Base-by-base conservation (phyloP, 805 yeast genomes). In the Myxozyma udenii region DNA sequence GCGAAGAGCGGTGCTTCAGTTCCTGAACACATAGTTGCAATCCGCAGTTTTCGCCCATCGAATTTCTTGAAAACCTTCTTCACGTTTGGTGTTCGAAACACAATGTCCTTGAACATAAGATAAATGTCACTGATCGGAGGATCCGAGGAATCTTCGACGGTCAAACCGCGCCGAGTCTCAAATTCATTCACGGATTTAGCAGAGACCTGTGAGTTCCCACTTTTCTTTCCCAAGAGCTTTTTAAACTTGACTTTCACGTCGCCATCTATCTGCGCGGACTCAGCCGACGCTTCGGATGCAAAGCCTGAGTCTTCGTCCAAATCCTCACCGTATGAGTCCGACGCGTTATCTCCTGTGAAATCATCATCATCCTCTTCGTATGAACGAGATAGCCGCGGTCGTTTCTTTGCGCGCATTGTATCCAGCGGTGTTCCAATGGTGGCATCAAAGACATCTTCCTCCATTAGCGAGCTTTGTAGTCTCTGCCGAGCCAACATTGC, bases 11-110 rank as follows among this genome's bases (percentile, higher is more conserved):
- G 53, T 1, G 53, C 44, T 24, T 49, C 48, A 7, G 53, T 49
- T 4, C 53, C 53, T 1, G 53, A 43, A 21, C 53, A 49, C 53
- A 49, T 49, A 5, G 53, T 49, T 18, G 53, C 53, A 12, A 49
- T 47, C n/a, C 53, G 53, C 14, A 49, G 28, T 25, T 44, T 49
- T 16, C 53, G 47, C n/a, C 53, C 53, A 12, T 38, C 40, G n/a
- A 49, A 44, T 9, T 33, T 16, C 3, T 38, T 23, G n/a, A 39
- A 32, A 19, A 49, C 28, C 4, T n/a, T 33, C 18, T 38, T 25
- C 9, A 43, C 32, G 6, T 38, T n/a, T 18, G 53, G 48, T 30
- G 24, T 22, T n/a, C 32, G 25, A 6, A 28, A 23, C 16, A 49
- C 53, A 16, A 49, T 16, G 24, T 49, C 53, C 23, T 49, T 43